A percentile compares a stretch with the other conserved stretches of the same genome.
These are phyloP conservation scores for Kitagawia praeruptora DNA, from an alignment of 129 eudicot genomes.

Conservation along the genomic window DNA sequence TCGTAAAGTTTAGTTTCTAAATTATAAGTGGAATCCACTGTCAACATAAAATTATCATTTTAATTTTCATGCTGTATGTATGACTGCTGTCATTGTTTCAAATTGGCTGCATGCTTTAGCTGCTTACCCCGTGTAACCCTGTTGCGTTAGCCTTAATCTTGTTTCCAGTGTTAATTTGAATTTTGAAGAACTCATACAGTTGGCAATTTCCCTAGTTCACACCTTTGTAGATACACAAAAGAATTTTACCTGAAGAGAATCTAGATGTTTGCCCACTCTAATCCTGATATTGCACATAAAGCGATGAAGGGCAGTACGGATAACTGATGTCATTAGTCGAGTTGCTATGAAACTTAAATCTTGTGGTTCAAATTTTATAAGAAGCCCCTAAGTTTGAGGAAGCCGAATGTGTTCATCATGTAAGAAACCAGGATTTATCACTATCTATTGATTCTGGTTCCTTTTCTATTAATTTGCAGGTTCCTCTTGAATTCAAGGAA, in stretches of 20 bases:
- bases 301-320: neutral
- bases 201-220: neutral
- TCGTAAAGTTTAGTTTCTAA: neutral
- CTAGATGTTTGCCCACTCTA: neutral
- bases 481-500: constrained; percentile 78
- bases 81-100: neutral
- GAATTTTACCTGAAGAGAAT: neutral
- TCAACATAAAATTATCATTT: neutral
- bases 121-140: neutral
- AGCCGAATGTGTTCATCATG: neutral
- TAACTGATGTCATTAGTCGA: neutral
- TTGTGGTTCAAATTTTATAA: neutral
- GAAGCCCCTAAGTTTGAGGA: neutral
- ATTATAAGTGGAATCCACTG: neutral
- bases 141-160: neutral
- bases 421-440: neutral
- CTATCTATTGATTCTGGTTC: neutral
- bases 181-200: neutral
- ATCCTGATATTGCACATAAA: neutral
- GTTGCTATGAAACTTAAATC: neutral
- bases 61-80: neutral
- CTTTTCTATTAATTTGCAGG: constrained; percentile 39
- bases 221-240: neutral
- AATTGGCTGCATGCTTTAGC: neutral
- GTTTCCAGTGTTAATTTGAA: neutral